Conservation (phyloP, 1,284 basidiomycete species). For the Trichosporon ovoides region DNA sequence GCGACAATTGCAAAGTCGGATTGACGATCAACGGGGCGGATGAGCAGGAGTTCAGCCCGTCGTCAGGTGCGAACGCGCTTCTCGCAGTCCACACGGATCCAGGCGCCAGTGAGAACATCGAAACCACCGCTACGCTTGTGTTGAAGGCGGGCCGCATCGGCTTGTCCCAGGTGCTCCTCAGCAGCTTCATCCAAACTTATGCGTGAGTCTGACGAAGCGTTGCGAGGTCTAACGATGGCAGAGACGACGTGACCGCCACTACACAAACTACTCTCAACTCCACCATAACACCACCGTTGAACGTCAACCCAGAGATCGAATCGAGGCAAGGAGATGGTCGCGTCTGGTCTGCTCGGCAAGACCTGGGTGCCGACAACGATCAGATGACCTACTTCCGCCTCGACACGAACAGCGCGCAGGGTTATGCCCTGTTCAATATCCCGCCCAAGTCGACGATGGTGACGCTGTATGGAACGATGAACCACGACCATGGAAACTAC, state of each 20-base stretch:
- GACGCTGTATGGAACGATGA: not conserved
- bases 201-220: not conserved
- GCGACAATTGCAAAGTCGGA: not conserved
- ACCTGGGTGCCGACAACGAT: not conserved
- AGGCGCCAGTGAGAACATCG: not conserved
- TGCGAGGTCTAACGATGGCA: not conserved
- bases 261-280: not conserved
- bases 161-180: not conserved
- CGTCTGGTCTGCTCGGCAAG: not conserved
- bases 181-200: not conserved
- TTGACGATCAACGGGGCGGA: not conserved
- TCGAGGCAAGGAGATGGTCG: not conserved
- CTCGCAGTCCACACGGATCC: not conserved
- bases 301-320: not conserved
- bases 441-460: not conserved
- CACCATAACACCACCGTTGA: not conserved
- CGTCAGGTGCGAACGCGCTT: not conserved
- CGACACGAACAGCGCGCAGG: not conserved
- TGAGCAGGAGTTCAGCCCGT: not conserved
- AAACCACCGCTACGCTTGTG: not conserved
- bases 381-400: not conserved
- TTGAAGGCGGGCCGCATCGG: not conserved
- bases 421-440: not conserved
- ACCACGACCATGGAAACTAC: conserved; percentile 2
- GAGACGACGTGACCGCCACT: not conserved